Conservation (phyloP, 1,139 yeast species). For the Casaregolazyma lundiana region DNA sequence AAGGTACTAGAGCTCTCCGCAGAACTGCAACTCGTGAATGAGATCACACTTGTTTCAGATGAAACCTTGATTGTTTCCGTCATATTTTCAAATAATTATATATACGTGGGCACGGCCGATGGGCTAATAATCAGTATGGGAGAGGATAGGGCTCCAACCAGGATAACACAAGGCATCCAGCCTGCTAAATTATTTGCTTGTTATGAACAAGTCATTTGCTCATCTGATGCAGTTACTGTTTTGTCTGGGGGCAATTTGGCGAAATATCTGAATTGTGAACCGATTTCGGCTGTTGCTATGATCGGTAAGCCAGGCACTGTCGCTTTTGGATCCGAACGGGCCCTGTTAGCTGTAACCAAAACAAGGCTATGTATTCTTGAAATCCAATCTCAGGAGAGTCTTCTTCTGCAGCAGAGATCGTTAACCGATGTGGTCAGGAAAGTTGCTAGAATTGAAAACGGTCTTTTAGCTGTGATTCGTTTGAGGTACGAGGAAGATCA, state of each 20-base stretch:
- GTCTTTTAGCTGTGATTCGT: not conserved
- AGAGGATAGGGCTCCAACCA: not conserved
- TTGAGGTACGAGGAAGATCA: not conserved
- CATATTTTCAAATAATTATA: not conserved
- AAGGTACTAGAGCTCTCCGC: conserved; percentile 1
- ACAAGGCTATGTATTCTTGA: conserved; percentile 1
- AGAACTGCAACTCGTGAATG: not conserved
- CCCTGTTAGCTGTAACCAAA: conserved; percentile 1
- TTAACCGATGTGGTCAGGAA: not conserved
- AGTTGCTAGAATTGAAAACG: conserved; percentile 1
- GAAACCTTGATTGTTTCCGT: not conserved
- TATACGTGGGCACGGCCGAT: conserved; percentile 3
- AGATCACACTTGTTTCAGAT: not conserved
- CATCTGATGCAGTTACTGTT: not conserved
- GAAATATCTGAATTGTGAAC: conserved; percentile 4
- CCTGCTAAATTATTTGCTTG: conserved; percentile 1
- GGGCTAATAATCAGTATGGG: not conserved
- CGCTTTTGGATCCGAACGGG: not conserved
- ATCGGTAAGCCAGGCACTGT: not conserved
- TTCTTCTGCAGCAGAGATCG: conserved; percentile 1
- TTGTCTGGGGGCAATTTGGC: not conserved
- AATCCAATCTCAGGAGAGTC: not conserved
- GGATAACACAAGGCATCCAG: not conserved
- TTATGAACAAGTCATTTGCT: not conserved
- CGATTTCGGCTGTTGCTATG: not conserved